Conservation (phyloP, 345 rosid species). For the Laguncularia racemosa region DNA sequence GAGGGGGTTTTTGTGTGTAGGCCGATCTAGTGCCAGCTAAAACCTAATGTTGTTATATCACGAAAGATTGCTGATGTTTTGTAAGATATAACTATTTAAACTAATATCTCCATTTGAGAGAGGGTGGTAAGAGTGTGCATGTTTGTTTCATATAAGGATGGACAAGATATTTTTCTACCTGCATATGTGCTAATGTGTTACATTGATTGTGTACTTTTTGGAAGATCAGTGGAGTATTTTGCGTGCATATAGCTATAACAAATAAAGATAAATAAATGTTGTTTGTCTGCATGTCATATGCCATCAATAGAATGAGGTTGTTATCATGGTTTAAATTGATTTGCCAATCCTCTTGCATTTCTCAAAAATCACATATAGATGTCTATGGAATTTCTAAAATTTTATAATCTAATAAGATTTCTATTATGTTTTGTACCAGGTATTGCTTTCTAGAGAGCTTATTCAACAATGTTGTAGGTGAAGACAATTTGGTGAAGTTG, state of each 20-base stretch:
- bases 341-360: no score
- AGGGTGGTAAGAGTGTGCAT: not conserved
- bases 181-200: no score
- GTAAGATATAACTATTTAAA: no score
- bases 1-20: no score
- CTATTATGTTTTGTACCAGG: slow-evolving; percentile 32
- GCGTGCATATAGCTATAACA: not conserved
- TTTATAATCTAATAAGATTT: not conserved
- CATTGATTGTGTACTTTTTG: no score
- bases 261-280: not conserved
- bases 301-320: not conserved
- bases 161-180: no score
- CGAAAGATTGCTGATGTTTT: no score
- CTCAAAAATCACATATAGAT: not conserved
- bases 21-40: slow-evolving; percentile 9
- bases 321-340: not conserved
- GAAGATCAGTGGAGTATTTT: no score
- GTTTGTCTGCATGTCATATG: not conserved
- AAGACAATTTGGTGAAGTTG: slow-evolving; percentile 44
- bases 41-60: slow-evolving; percentile 23
- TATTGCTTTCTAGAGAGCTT: slow-evolving; percentile 48
- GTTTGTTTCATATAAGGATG: not conserved
- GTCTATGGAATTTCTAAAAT: not conserved
- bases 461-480: slow-evolving; percentile 24
- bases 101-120: not conserved